Evolutionary conservation across 1,139 yeast genomes (phyloP).

Genomic region (Scheffersomyces quercinus): DNA sequence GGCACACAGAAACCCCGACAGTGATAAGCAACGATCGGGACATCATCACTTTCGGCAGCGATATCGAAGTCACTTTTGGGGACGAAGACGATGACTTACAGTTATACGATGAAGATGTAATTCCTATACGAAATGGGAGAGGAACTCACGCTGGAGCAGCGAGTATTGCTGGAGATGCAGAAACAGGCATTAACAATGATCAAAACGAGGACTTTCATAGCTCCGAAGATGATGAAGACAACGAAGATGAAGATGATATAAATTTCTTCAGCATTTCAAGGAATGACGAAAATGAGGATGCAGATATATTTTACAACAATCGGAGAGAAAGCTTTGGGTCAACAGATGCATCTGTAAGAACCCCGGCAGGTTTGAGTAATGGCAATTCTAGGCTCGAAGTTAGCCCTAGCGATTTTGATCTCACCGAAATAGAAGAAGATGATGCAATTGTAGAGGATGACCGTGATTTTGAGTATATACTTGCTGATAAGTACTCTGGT

Average conservation of each 20-base stretch:
- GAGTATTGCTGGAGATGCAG: not conserved
- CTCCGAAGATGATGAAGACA: not conserved
- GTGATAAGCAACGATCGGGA: conserved; percentile 7
- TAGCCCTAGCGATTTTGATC: conserved; percentile 7
- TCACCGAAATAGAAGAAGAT: conserved; percentile 9
- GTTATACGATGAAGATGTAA: not conserved
- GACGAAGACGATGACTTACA: not conserved
- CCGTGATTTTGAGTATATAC: not conserved
- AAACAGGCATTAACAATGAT: conserved; percentile 6
- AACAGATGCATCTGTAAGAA: conserved; percentile 11
- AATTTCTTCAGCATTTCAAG: conserved; percentile 3
- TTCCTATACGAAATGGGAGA: not conserved
- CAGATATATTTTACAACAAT: conserved; percentile 23
- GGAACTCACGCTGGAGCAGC: not conserved
- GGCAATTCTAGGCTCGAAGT: conserved; percentile 1
- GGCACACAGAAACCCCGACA: not conserved
- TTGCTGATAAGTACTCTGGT: too few species aligned
- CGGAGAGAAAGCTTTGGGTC: conserved; percentile 23
- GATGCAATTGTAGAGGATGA: not conserved
- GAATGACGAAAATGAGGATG: conserved; percentile 8
- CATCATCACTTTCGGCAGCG: not conserved
- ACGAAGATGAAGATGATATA: conserved; percentile 5
- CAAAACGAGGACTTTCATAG: conserved; percentile 1
- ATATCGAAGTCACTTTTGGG: not conserved
- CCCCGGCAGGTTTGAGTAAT: conserved; percentile 13